These are phyloP conservation scores for Trametes gibbosa DNA, from an alignment of 768 basidiomycete species.

Conservation along the genomic window DNA sequence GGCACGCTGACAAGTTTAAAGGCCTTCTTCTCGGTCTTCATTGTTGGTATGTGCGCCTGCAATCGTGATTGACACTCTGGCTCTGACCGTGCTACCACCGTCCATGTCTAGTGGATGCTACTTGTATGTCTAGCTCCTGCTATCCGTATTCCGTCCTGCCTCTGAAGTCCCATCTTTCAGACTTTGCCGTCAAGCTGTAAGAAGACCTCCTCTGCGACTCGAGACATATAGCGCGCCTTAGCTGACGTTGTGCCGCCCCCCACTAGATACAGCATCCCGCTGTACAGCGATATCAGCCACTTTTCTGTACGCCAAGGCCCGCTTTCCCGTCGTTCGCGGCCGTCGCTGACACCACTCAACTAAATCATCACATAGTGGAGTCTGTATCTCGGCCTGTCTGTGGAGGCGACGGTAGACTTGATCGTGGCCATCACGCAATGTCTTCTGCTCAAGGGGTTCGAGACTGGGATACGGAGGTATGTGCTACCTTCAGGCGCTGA, in stretches of 20 bases:
- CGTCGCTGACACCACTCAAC: neutral
- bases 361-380: slow-evolving; percentile 8
- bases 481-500: too few relatives aligned
- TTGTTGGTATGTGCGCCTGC: slow-evolving; percentile 1
- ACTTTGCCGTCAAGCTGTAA: slow-evolving; percentile 1
- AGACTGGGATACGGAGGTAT: slow-evolving; percentile 17
- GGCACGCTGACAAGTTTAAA: neutral
- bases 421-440: slow-evolving; percentile 16
- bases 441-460: slow-evolving; percentile 10
- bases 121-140: neutral
- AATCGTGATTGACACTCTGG: neutral
- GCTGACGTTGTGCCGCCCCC: neutral
- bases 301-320: slow-evolving; percentile 8
- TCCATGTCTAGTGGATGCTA: neutral
- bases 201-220: neutral
- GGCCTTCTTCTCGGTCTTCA: neutral
- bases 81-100: neutral
- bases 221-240: too few relatives aligned
- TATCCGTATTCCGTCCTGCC: neutral
- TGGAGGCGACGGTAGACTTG: slow-evolving; percentile 12
- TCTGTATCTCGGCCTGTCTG: slow-evolving; percentile 16
- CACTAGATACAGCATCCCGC: slow-evolving; percentile 3
- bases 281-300: neutral
- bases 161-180: neutral
- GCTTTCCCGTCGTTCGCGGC: neutral